Evolutionary conservation across 148 eudicot species (phyloP), one percentile per base, ranked within the genome.

Genomic region (Camellia lanceoleosa): DNA sequence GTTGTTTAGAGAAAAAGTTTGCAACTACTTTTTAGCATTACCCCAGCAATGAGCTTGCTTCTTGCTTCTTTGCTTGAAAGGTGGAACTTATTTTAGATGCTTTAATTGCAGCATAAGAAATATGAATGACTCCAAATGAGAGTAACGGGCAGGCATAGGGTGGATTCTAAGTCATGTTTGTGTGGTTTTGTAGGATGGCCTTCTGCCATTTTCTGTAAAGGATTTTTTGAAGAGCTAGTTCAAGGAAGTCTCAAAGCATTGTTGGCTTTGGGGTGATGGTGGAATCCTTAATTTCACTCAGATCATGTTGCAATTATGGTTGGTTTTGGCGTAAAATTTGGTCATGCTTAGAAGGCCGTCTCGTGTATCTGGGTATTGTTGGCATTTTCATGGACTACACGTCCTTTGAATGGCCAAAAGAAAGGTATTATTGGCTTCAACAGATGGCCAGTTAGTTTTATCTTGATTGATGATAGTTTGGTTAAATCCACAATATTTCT

Each of bases 201-300:
- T 63, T 46, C 81, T 87, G 30, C 84, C 85, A 5, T 92, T 94
- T 78, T 88, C 89, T 66, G 75, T 92, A 68, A 85, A 88, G 87
- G 94, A 92, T 82, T 92, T 92, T 62, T 83, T 94, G 80, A 86
- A 87, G 87, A 83, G 89, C 79, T 94, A 85, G 85, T 71, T 43
- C 41, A 80, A 19, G 14, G 16, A 14, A 30, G 61, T 66, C 52
- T 71, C 41, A 69, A 58, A 70, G 74, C 74, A 52, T 72, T 30
- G 19, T 30, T 12, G 42, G 55, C 23, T 20, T 79, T n/a, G 7
- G 72, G 73, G 61, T 16, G 30, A 5, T 5, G 42, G 11, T 71
- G 69, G 64, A n/a, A 42, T 74, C 42, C 42, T 66, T 19, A 5
- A 72, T 47, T 41, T 11, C 68, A 49, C 62, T 80, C 43, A 30